Percentiles rank a stretch among this genome's conserved stretches.
phyloP scores from a whole-genome alignment of 2,329 filamentous ascomycete genomes.

The Piedraia hortae region DNA sequence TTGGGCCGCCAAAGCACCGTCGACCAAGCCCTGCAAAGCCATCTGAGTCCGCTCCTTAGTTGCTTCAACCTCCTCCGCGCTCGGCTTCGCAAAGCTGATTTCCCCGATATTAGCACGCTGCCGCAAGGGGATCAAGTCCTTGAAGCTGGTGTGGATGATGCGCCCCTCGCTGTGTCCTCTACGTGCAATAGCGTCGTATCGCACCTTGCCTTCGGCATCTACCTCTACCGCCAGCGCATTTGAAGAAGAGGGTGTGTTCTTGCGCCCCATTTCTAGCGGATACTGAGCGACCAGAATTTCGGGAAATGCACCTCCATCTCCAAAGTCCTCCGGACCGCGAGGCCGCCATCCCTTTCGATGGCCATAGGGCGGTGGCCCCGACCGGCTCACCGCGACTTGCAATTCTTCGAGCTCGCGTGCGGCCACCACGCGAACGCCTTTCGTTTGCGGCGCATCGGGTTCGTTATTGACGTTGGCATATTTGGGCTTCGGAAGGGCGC shows the following conservation, averaged over 20 bases:
- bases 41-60: constrained; percentile 73
- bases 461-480: constrained; percentile 81
- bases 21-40: constrained; percentile 56
- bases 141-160: constrained; percentile 85
- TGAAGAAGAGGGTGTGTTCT: constrained; percentile 32
- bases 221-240: constrained; percentile 87
- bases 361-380: constrained; percentile 67
- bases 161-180: constrained; percentile 63
- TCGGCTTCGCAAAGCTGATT: constrained; percentile 61
- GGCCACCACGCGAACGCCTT: constrained; percentile 58
- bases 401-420: constrained; percentile 57
- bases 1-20: constrained; percentile 66
- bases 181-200: constrained; percentile 82
- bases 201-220: constrained; percentile 72
- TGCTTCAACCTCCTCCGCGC: constrained; percentile 54
- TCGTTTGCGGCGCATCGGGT: constrained; percentile 40
- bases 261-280: constrained; percentile 79
- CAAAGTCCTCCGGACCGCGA: constrained; percentile 68
- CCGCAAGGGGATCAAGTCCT: constrained; percentile 78
- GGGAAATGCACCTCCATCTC: constrained; percentile 85
- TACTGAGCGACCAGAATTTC: constrained; percentile 88
- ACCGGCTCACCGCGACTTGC: constrained; percentile 59
- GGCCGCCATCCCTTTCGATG: constrained; percentile 78
- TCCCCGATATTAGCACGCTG: constrained; percentile 85
- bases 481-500: constrained; percentile 64